phyloP scores from a whole-genome alignment of 257 asterid species.

The Ilex asprella region DNA sequence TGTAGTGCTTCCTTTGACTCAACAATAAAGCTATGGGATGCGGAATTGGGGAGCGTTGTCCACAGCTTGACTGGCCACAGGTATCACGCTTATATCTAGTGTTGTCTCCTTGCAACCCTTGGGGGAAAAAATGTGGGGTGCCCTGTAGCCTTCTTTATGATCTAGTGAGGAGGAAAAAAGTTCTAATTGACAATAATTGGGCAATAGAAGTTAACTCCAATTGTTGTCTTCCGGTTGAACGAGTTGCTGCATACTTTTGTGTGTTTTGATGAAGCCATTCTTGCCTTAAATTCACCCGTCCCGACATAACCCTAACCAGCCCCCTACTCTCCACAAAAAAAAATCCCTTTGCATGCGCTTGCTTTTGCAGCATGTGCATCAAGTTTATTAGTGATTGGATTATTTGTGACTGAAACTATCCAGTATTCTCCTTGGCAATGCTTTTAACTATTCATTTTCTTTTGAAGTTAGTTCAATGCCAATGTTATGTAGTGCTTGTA shows the following conservation, averaged over 20 bases:
- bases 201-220: no score
- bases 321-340: no score
- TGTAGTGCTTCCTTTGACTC: slow-evolving; percentile 96
- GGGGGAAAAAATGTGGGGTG: neutral
- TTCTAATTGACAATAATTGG: neutral
- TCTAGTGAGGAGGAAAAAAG: neutral
- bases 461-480: no score
- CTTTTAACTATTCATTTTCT: no score
- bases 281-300: no score
- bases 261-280: neutral
- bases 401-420: no score
- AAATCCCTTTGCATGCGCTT: no score
- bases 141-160: neutral
- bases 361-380: no score
- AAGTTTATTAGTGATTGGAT: no score
- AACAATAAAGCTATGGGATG: slow-evolving; percentile 90
- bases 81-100: slow-evolving; percentile 20
- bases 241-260: neutral
- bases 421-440: no score
- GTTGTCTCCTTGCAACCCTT: neutral
- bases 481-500: no score
- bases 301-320: no score
- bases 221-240: neutral
- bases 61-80: slow-evolving; percentile 88
- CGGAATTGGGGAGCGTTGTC: slow-evolving; percentile 57